phyloP scores from a whole-genome alignment of 257 asterid genomes.

The Cordia subcordata region DNA sequence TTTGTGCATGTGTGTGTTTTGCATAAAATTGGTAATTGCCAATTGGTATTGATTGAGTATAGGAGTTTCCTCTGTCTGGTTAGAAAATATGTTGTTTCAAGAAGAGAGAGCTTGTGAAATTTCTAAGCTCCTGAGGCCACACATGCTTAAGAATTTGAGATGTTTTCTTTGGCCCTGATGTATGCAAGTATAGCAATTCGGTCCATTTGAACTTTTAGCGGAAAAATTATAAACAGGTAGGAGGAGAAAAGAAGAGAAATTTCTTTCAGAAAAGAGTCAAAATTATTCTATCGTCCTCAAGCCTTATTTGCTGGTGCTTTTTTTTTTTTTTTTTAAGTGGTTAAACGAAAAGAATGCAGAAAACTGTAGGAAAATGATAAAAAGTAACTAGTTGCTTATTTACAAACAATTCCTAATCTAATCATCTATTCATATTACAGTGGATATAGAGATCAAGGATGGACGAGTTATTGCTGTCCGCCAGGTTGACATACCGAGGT shows the following conservation, averaged over 20 bases:
- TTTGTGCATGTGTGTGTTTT: too few relatives aligned
- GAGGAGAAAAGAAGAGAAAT: too few relatives aligned
- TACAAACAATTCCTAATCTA: not conserved
- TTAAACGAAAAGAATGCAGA: not conserved
- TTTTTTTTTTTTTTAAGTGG: too few relatives aligned
- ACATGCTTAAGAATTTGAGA: not conserved
- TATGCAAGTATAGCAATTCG: too few relatives aligned
- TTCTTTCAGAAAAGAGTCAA: too few relatives aligned
- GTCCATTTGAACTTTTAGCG: too few relatives aligned
- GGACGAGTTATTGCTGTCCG: constrained; percentile 23
- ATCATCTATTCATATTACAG: constrained; percentile 15
- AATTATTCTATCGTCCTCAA: not conserved
- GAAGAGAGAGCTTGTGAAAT: not conserved
- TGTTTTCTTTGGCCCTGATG: not conserved
- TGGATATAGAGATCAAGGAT: constrained; percentile 31
- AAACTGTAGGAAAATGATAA: not conserved
- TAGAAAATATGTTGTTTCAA: not conserved
- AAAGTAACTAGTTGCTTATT: not conserved
- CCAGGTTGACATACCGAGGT: constrained; percentile 12
- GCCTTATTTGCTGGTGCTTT: not conserved
- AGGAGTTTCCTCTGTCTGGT: not conserved
- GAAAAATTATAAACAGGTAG: too few relatives aligned
- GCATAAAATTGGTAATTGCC: too few relatives aligned
- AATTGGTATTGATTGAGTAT: not conserved
- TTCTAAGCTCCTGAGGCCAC: not conserved